These are phyloP conservation scores for Corymbia maculata DNA, from an alignment of 345 rosid species.

Conservation along the genomic window DNA sequence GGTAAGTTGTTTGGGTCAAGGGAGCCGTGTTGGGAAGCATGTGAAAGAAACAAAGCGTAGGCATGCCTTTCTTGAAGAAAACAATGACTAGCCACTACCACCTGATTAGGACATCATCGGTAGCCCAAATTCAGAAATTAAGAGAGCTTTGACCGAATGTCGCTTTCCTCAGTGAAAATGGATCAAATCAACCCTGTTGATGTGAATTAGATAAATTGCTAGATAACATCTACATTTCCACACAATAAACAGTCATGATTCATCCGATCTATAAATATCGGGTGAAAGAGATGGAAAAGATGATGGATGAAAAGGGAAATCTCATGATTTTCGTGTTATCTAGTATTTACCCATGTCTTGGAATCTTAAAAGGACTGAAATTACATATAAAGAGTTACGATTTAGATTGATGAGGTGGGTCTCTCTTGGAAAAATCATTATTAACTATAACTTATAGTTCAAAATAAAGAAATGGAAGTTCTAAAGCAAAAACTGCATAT, in stretches of 20 bases:
- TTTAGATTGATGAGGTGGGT: not conserved
- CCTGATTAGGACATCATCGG: not conserved
- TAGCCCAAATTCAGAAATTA: constrained; percentile 4
- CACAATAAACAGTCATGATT: not conserved
- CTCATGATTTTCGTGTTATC: not conserved
- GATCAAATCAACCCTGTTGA: not conserved
- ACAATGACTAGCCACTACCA: constrained; percentile 3
- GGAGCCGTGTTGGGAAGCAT: constrained; percentile 19
- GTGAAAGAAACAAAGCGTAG: constrained; percentile 11
- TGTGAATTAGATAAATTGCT: not conserved
- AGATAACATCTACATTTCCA: not conserved
- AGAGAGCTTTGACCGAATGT: constrained; percentile 23
- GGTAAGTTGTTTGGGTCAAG: not conserved
- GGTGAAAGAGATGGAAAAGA: no score
- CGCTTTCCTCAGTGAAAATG: not conserved
- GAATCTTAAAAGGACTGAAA: not conserved
- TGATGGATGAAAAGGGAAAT: not conserved
- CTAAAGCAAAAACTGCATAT: not conserved
- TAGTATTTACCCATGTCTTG: not conserved
- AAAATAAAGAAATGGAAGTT: not conserved
- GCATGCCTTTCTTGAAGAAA: constrained; percentile 9
- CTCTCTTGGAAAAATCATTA: not conserved
- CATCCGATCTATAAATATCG: not conserved
- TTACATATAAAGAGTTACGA: not conserved
- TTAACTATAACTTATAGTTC: not conserved